Conservation (phyloP, 1,284 basidiomycete species). For the Ustilago bromivora region DNA sequence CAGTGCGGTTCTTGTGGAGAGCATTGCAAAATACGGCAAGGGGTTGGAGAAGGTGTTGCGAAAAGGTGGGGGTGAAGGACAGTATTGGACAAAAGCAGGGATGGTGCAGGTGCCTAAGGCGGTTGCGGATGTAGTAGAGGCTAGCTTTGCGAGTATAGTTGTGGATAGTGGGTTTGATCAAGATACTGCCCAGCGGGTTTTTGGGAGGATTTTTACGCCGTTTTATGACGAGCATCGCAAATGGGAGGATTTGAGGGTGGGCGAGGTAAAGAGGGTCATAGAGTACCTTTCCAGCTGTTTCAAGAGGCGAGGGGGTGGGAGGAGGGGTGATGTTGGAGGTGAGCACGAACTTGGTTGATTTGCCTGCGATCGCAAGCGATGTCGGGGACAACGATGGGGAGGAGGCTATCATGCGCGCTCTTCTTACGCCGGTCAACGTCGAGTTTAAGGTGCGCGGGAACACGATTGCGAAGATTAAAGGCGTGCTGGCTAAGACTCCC, state of each 20-base stretch:
- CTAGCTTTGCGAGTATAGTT: slow-evolving; percentile 44
- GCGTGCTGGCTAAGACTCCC: not conserved
- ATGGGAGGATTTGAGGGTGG: slow-evolving; percentile 18
- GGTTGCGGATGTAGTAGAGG: slow-evolving; percentile 54
- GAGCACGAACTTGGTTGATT: not conserved
- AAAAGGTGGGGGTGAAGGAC: not conserved
- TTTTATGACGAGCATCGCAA: slow-evolving; percentile 34
- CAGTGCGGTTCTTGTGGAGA: not conserved
- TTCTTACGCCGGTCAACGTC: slow-evolving; percentile 11
- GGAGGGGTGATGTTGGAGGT: not conserved
- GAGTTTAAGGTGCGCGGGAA: not conserved
- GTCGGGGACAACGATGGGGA: slow-evolving; percentile 3
- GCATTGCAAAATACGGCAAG: slow-evolving; percentile 7
- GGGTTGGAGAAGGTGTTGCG: slow-evolving; percentile 1
- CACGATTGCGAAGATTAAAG: not conserved
- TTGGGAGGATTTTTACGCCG: slow-evolving; percentile 30
- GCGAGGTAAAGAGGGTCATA: slow-evolving; percentile 13
- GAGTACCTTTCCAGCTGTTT: not conserved
- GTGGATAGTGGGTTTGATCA: slow-evolving; percentile 53
- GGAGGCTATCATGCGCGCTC: slow-evolving; percentile 7
- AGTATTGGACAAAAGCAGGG: slow-evolving; percentile 32
- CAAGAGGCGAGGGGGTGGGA: not conserved
- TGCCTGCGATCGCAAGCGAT: not conserved
- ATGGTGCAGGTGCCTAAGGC: slow-evolving; percentile 24
- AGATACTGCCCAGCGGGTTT: slow-evolving; percentile 3